Base-by-base conservation (phyloP, 176 grass and related monocot species). In the Carex littledalei region DNA sequence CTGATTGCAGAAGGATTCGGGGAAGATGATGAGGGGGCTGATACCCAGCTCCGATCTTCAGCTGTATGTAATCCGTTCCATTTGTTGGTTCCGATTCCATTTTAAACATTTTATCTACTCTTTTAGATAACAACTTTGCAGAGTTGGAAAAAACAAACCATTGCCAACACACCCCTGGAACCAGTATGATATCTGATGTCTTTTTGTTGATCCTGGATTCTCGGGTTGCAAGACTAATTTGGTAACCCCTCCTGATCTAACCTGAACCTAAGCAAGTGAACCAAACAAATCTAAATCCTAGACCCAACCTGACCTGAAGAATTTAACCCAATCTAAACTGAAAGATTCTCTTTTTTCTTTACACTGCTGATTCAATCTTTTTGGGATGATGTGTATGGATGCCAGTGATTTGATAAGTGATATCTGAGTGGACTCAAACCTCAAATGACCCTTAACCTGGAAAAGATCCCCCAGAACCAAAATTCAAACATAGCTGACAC, bases 1-100 rank as follows among this genome's bases (percentile, higher is more conserved):
- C 84, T 99, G 87, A 96, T 99, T 84, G 97, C 93, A 76, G 97
- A 99, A 94, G 97, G 97, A 80, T 99, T 96, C 80, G 97, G 93
- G 72, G 97, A 92, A 82, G 93, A 99, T 80, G 97, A 96, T 90
- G 97, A 99, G 89, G 91, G 91, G 84, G 90, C 97, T 86, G 91
- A 99, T 85, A 99, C 85, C 83, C 97, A 99, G 78, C 84, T 99
- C 66, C 89, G 97, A 96, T 99, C 97, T 29, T 99, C 93, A 37
- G 97, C 97, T 91, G 97, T 99, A 99, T 86, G 97, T 94, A 80
- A 59, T 65, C 57, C 16, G 50, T 32, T 78, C 14, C 73, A 56
- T 56, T 72, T 78, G 14, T 78, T 34, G 74, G 52, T 57, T 17
- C 52, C 5, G 26, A 78, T 56, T 57, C 21, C 26, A 31, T 34